Evolutionary conservation across 1,284 basidiomycete species (phyloP), one percentile per base, ranked within the genome.

Genomic region (Coniferiporia sulphurascens): DNA sequence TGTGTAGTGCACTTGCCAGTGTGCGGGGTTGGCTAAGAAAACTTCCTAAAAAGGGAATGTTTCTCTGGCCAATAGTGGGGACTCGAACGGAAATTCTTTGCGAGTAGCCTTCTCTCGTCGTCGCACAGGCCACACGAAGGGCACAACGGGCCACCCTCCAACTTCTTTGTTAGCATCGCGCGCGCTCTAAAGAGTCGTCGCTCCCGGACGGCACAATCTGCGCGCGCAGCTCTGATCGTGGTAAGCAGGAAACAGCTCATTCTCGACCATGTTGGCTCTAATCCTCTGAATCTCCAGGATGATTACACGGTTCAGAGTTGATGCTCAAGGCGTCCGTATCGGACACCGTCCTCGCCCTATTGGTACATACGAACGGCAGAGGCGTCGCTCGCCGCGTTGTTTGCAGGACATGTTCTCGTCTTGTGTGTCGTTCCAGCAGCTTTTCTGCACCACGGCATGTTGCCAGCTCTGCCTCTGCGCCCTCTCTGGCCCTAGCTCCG

Each of bases 321-420:
- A 90, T 90, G 87, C 82, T 87, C 74, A 83, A 82, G 84, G 86
- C 81, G 82, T 86, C 85, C 81, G 83, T 80, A 78, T 79, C 79
- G 80, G 83, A 82, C 81, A 79, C 81, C 71, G 67, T 68, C 66
- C 69, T 68, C 65, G 70, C 35, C 15, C 52, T 17, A 17, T 34
- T 43, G 52, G 21, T 38, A 48, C 19, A 49, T 44, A 48, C 43
- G 44, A 36, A 45, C 43, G 43, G 22, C 63, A 70, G 67, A 66
- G 66, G 69, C 64, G 63, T 65, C 67, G 66, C 66, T 59, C 65
- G 60, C 66, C 58, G 41, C 56, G 44, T 19, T 46, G 17, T 46
- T 19, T 3, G 17, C 44, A n/a, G 15, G 19, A 9, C 63, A 67
- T 67, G 69, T 65, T 63, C 63, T 63, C 65, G 65, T 61, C 63